Base-by-base conservation (phyloP, 1,284 basidiomycete species). In the Inonotus obliquus region DNA sequence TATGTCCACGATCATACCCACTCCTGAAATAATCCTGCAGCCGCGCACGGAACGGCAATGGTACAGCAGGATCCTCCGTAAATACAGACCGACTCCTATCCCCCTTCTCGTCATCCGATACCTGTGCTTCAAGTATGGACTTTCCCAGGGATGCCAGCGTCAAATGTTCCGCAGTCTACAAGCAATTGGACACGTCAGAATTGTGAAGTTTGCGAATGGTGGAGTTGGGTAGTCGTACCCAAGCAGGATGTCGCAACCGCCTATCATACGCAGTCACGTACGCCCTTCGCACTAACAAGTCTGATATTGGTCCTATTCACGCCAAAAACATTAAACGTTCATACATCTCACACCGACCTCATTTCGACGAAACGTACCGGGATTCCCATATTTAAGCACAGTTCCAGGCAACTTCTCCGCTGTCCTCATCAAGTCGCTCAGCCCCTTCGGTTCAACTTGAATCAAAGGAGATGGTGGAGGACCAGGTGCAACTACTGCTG, bases 1-100 rank as follows among this genome's bases (percentile, higher is more conserved):
- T 98, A 74, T 99, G 96, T 49, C 96, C 97, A 17, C 96, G 86
- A 72, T 98, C 96, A 74, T 98, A 99, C 13, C 96, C 96, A 68
- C 92, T 95, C 63, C 83, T 81, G 75, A 98, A 96, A 73, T 98
- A 96, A 72, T 98, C 94, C 68, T 87, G 80, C 66, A 98, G 77
- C 63, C 84, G 89, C 0, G 96, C 90, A 32, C 96, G 83, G 80
- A 98, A 99, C 59, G 79, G 69, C 54, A 77, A 77, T 0, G 96
- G 96, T 17, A 98, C 76, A 1, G 82, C 81, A 51, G 79, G 78
- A 73, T 99, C 96, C 72, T 99, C 96, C 55, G 79, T 76, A 76
- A 99, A 99, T 0, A 78, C 79, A n/a, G 91, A 94, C 69, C 90
- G 89, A 2, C 80, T 76, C 54, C 94, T 79, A 72, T 96, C 91